Conservation (phyloP, 306 rosid species). For the Castanea crenata region DNA sequence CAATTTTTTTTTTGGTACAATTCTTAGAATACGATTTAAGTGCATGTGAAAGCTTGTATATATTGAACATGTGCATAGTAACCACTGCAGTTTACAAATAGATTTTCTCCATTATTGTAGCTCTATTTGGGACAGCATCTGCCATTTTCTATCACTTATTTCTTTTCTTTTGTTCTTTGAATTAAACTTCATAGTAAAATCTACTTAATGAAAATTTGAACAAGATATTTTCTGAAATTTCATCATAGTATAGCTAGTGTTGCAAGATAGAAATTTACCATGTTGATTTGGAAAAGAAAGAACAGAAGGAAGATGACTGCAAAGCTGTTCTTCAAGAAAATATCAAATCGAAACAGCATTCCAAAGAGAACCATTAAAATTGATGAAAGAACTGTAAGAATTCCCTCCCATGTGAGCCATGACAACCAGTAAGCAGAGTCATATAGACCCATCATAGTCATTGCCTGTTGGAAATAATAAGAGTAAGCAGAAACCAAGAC, state of each 20-base stretch:
- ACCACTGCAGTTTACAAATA: too few relatives aligned
- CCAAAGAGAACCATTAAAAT: constrained; percentile 74
- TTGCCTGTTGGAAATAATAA: constrained; percentile 49
- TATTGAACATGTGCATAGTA: too few relatives aligned
- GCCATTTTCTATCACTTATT: too few relatives aligned
- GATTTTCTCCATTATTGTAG: too few relatives aligned
- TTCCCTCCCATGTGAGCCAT: constrained; percentile 84
- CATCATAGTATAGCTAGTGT: constrained; percentile 3
- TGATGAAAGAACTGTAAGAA: constrained; percentile 57
- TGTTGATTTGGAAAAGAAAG: constrained; percentile 83
- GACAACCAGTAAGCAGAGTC: constrained; percentile 88
- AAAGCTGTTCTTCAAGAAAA: constrained; percentile 75
- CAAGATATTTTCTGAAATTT: too few relatives aligned
- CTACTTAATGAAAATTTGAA: too few relatives aligned
- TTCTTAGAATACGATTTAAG: too few relatives aligned
- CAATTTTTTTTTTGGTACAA: too few relatives aligned
- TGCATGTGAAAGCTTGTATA: too few relatives aligned
- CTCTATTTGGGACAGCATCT: too few relatives aligned
- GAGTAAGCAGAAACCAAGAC: neutral
- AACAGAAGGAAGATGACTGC: constrained; percentile 57
- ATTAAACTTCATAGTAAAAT: too few relatives aligned
- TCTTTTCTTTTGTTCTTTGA: too few relatives aligned
- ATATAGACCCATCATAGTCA: constrained; percentile 88
- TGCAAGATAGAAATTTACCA: constrained; percentile 51
- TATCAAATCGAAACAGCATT: constrained; percentile 78